Evolutionary conservation across 352 stramenopile genomes (phyloP), one percentile per base, ranked within the genome.

Genomic region (Phytophthora pini): DNA sequence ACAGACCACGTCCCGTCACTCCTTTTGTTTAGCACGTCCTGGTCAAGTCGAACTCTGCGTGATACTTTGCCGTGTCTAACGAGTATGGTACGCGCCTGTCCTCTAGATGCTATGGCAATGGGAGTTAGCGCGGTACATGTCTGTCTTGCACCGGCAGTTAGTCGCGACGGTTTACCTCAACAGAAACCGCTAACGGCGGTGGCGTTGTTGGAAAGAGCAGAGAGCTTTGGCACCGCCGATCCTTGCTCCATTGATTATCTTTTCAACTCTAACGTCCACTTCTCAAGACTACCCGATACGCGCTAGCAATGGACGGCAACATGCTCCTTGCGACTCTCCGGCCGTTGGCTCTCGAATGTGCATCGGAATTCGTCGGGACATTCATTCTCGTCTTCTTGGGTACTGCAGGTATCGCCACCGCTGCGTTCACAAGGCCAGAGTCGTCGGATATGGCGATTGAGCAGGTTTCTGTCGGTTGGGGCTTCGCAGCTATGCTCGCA

Each of bases 401-500:
- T 32, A 75, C 60, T 41, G 67, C 66, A 32, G 49, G 69, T 26
- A 68, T 74, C 24, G 57, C 68, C 9, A 56, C 49, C 5, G 47
- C 57, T 44, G 58, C 62, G 1, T 76, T 70, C 38, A 51, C 51
- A 48, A 53, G 24, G 51, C 26, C 53, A 7, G 54, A 45, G 6
- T 24, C n/a, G 5, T 52, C 44, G 12, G 45, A 62, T 36, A 48
- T 73, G 32, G 48, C 31, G 20, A 57, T 64, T 41, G 26, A 69
- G 29, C 51, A 68, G 17, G 57, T 76, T 15, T 56, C 74, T 15
- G 22, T 69, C 22, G 60, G 46, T 13, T 82, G 74, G 74, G 74
- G 74, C 0, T 56, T 92, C 51, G 75, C 70, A 29, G 74, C 86
- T 13, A 71, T 72, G 9, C 60, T 92, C 12, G 74, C 80, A 8